phyloP scores from a whole-genome alignment of 2,329 filamentous ascomycete species.

The Ambrosiella beaveri region DNA sequence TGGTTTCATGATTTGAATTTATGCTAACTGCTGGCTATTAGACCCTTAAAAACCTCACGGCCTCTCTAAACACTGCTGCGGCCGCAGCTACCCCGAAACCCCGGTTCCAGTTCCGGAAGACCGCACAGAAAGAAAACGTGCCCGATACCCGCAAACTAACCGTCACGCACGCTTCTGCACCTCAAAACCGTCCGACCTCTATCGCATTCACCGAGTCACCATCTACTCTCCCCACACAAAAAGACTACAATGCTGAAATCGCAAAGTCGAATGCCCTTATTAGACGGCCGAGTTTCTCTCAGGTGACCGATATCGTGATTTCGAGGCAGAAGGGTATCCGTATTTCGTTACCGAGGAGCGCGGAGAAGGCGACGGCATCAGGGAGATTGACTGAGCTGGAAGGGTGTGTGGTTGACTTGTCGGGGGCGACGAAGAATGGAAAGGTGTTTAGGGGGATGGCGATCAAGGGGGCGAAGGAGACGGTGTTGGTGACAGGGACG shows the following conservation, averaged over 20 bases:
- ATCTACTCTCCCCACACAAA: conserved; percentile 14
- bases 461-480: conserved; percentile 51
- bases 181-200: neutral
- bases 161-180: conserved; percentile 23
- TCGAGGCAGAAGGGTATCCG: conserved; percentile 50
- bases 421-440: conserved; percentile 37
- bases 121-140: neutral
- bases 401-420: conserved; percentile 66
- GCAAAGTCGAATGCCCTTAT: conserved; percentile 25
- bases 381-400: conserved; percentile 54
- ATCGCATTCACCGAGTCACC: neutral
- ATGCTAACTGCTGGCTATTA: conserved; percentile 19
- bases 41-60: conserved; percentile 65
- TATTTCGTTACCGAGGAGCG: conserved; percentile 58
- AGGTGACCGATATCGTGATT: conserved; percentile 44
- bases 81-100: conserved; percentile 53
- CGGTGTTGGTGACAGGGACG: conserved; percentile 60
- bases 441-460: conserved; percentile 51
- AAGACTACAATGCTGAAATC: conserved; percentile 43
- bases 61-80: conserved; percentile 56
- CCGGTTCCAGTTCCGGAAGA: conserved; percentile 61
- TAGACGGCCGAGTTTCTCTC: conserved; percentile 46
- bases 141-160: conserved; percentile 21
- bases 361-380: conserved; percentile 53
- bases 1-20: too few relatives aligned